Base-by-base conservation (phyloP, 495 filamentous ascomycete species). In the Penicillium alfredii region DNA sequence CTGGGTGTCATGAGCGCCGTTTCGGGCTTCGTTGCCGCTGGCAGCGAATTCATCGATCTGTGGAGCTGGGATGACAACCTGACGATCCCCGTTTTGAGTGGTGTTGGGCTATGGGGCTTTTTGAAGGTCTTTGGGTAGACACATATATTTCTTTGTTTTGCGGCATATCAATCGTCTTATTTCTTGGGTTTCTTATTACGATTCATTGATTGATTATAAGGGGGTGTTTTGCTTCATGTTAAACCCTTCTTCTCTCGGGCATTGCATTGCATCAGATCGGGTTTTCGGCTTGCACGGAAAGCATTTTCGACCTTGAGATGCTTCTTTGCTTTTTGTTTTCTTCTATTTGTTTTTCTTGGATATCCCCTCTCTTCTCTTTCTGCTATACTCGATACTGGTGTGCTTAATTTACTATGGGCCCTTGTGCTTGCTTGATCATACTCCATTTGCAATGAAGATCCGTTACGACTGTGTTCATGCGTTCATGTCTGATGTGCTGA, bases 11-110 rank as follows among this genome's bases (percentile, higher is more conserved):
- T 96, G 79, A 88, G 86, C 56, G 45, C 94, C 14, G 83, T 87
- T 61, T 88, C 90, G 10, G 92, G 92, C 6, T 52, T 96, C 21
- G 79, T 90, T 36, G 93, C 86, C 8, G 82, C 85, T 33, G 77
- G 79, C 20, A 94, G 87, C 55, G 92, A 98, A 64, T 87, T 90
- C 18, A 71, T 94, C 35, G 88, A 97, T 64, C 47, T 94, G 0
- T 95, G 84, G 55, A 82, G 86, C 17, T 86, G 85, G 85, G 92
- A 98, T 56, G 92, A 98, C 66, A 98, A 98, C 63, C 68, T 97
- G 41, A 94, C 90, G 22, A 98, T 98, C 59, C 92, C 92, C 8
- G 78, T 94, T 24, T 63, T 98, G 33, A 94, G 86, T 56, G 87
- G 88, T 9, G 55, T 93, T 10, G 90, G 92, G 6, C 79, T 98